Evolutionary conservation across 2,329 filamentous ascomycete species (phyloP), one percentile per base, ranked within the genome.

Genomic region (Helminthosporium solani): DNA sequence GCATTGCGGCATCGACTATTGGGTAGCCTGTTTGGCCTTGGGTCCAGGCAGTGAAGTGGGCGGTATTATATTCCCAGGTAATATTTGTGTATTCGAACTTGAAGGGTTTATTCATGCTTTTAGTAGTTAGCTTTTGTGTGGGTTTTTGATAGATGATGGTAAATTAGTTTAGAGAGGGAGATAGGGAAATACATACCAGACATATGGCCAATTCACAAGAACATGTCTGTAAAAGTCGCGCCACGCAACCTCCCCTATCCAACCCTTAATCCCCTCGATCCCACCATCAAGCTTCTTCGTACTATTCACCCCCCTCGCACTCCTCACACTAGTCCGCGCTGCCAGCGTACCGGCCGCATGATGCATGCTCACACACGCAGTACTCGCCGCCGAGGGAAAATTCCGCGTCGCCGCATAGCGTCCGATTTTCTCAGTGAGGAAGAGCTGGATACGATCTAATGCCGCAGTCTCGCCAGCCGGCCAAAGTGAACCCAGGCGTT

Each of bases 31-130:
- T 54, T 48, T 62, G 40, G 53, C 75, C 58, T 70, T 73, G 7
- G 60, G 74, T 82, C 39, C 91, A 96, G 2, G 84, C 83, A 1
- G 76, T 58, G 71, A 96, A 94, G 64, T 75, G 45, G 50, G 57
- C 40, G 67, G 63, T 27, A 61, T 70, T 48, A 70, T 73, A 58
- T 41, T 90, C 88, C 90, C 90, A 96, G 40, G 80, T 72, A 38
- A 96, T 85, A 57, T 91, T 85, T 35, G 87, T 84, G 70, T 90
- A 94, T 60, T 91, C 88, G 28, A 86, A 87, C 61, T 96, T 95
- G 77, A 87, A 87, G 1, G 84, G 83, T 56, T 87, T 87, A 68
- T 83, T 82, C 85, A 88, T 88, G 63, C 82, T 70, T 44, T 9
- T 34, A 1, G 11, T n/a, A 21, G 27, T 61, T 44, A 64, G 54